These are phyloP conservation scores for Yamadazyma taylorii DNA, from an alignment of 1,139 yeast genomes.

Conservation along the genomic window DNA sequence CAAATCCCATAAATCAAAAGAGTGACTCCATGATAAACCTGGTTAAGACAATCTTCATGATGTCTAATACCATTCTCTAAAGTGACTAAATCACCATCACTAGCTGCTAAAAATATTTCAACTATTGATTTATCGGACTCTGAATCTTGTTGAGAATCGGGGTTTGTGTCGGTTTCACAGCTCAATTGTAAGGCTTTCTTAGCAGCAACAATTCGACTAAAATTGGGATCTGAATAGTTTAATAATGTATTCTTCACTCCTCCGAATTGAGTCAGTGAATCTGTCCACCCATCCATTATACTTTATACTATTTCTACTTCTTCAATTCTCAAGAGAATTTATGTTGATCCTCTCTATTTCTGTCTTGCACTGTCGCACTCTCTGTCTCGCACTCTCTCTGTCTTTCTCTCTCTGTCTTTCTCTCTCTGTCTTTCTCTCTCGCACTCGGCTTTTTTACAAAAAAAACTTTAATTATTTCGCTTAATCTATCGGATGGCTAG, in stretches of 20 bases:
- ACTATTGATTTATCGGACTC: constrained; percentile 16
- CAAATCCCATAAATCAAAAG: constrained; percentile 55
- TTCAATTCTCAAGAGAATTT: too few relatives aligned
- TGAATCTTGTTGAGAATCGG: constrained; percentile 7
- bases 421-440: too few relatives aligned
- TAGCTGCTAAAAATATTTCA: constrained; percentile 47
- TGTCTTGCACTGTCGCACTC: too few relatives aligned
- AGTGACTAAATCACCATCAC: constrained; percentile 51
- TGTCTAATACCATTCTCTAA: constrained; percentile 36
- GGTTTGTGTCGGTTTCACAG: constrained; percentile 9
- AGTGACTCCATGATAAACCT: constrained; percentile 40
- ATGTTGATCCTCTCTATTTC: too few relatives aligned
- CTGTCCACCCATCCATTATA: constrained; percentile 21
- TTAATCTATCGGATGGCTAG: too few relatives aligned
- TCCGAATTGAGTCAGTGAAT: constrained; percentile 7
- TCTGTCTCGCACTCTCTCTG: too few relatives aligned
- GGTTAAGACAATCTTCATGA: constrained; percentile 31
- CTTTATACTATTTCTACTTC: too few relatives aligned
- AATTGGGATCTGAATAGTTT: constrained; percentile 36
- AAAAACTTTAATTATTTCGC: too few relatives aligned
- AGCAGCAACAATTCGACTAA: constrained; percentile 45
- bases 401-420: too few relatives aligned
- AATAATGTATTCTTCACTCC: constrained; percentile 12
- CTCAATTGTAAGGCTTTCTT: constrained; percentile 40
- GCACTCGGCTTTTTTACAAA: too few relatives aligned